Percentiles rank a stretch among this genome's conserved stretches.
Conservation (phyloP, 495 filamentous ascomycete species). For the Lophiostoma macrostomum region DNA sequence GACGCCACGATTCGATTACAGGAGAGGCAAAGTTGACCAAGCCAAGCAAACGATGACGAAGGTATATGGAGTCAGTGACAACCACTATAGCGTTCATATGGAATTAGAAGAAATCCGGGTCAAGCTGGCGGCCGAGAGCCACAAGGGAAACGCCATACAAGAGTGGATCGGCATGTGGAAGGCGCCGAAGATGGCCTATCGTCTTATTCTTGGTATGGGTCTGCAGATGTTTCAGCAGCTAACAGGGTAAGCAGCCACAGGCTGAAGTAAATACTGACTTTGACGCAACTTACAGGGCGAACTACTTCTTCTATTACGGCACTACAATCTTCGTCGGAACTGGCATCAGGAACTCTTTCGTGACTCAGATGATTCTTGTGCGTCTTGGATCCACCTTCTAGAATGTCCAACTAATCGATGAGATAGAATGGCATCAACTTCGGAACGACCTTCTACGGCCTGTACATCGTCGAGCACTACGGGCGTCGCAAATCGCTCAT, state of each 20-base stretch:
- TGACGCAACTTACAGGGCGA: slow-evolving; percentile 45
- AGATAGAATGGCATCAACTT: slow-evolving; percentile 39
- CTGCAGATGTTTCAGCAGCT: slow-evolving; percentile 34
- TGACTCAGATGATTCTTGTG: slow-evolving; percentile 37
- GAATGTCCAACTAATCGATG: neutral
- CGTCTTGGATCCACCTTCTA: neutral
- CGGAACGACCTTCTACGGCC: slow-evolving; percentile 37
- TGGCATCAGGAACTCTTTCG: slow-evolving; percentile 35
- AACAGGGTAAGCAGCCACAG: slow-evolving; percentile 40
- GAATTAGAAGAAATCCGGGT: slow-evolving; percentile 62
- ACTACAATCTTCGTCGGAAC: slow-evolving; percentile 35
- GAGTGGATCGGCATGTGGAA: slow-evolving; percentile 30
- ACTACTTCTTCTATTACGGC: slow-evolving; percentile 51
- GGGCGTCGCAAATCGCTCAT: slow-evolving; percentile 40
- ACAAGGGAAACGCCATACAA: slow-evolving; percentile 12
- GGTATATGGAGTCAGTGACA: slow-evolving; percentile 65
- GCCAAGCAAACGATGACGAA: slow-evolving; percentile 67
- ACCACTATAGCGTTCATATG: slow-evolving; percentile 60
- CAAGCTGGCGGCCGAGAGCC: slow-evolving; percentile 23
- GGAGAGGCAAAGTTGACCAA: slow-evolving; percentile 39
- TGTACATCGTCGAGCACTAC: slow-evolving; percentile 41
- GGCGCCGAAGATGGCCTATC: slow-evolving; percentile 30
- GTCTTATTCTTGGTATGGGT: slow-evolving; percentile 17
- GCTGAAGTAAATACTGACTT: slow-evolving; percentile 36
- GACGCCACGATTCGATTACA: slow-evolving; percentile 39